Conservation (phyloP, 2,329 filamentous ascomycete genomes). For the Herpomyces periplanetae region DNA sequence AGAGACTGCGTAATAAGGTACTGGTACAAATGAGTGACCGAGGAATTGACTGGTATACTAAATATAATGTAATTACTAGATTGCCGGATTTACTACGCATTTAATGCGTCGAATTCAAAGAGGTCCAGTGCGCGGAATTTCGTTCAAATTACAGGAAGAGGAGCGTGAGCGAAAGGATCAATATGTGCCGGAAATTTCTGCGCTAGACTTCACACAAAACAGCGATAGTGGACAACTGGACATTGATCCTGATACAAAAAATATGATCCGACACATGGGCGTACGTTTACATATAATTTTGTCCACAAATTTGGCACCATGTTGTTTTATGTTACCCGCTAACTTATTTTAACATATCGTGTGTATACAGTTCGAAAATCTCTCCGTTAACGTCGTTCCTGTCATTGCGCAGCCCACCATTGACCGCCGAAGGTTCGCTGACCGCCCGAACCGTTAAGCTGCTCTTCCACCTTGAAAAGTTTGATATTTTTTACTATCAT, state of each 20-base stretch:
- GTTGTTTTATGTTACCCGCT: conserved; percentile 4
- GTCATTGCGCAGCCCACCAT: conserved; percentile 54
- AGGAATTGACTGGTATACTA: neutral
- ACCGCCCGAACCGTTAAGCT: conserved; percentile 12
- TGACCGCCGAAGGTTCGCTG: conserved; percentile 44
- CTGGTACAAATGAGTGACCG: conserved; percentile 1
- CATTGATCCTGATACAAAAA: conserved; percentile 90
- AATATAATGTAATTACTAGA: conserved; percentile 12
- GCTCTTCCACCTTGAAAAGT: too few species aligned
- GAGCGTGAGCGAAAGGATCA: conserved; percentile 99
- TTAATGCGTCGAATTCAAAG: conserved; percentile 99
- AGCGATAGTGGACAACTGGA: conserved; percentile 72
- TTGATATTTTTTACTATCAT: too few species aligned
- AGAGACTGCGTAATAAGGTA: conserved; percentile 98
- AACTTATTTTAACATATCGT: conserved; percentile 4
- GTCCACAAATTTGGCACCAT: conserved; percentile 1
- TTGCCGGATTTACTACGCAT: conserved; percentile 76
- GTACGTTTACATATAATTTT: conserved; percentile 18
- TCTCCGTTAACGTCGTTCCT: conserved; percentile 76
- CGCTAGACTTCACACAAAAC: conserved; percentile 87
- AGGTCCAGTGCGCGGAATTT: conserved; percentile 95
- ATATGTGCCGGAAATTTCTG: conserved; percentile 95
- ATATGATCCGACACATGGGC: conserved; percentile 88
- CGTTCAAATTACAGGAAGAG: conserved; percentile 99
- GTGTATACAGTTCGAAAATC: conserved; percentile 42